Evolutionary conservation across 2,329 filamentous ascomycete genomes (phyloP).

Genomic region (Podosphaera aphanis): DNA sequence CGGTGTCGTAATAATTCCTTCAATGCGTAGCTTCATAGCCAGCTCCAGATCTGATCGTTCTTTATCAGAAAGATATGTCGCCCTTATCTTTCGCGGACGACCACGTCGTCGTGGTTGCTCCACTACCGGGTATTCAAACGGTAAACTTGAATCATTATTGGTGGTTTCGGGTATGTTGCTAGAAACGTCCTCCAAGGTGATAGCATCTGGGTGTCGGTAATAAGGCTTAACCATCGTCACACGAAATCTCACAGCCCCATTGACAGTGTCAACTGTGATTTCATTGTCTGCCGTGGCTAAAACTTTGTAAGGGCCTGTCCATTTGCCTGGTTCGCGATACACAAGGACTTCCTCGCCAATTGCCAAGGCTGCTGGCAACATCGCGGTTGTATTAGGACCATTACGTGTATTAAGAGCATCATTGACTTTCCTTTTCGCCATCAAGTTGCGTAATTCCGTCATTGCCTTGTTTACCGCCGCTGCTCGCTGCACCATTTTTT

Average conservation of each 20-base stretch:
- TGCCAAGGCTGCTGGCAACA: background rate
- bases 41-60: background rate
- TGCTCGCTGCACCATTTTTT: background rate
- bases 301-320: slow-evolving; percentile 1
- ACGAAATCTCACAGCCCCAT: background rate
- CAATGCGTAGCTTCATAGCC: background rate
- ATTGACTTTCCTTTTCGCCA: background rate
- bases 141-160: background rate
- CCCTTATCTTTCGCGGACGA: background rate
- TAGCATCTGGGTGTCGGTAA: background rate
- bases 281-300: background rate
- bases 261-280: background rate
- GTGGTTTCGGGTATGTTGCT: background rate
- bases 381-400: background rate
- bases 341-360: background rate
- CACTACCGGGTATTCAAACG: background rate
- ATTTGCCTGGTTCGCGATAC: background rate
- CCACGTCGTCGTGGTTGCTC: slow-evolving; percentile 1
- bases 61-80: background rate
- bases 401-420: background rate
- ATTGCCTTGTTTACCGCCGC: background rate
- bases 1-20: slow-evolving; percentile 1
- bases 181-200: background rate
- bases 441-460: background rate
- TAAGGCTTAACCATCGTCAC: background rate